These are phyloP conservation scores for Trichoderma sp. DNA, from an alignment of 2,329 filamentous ascomycete species.

Conservation along the genomic window DNA sequence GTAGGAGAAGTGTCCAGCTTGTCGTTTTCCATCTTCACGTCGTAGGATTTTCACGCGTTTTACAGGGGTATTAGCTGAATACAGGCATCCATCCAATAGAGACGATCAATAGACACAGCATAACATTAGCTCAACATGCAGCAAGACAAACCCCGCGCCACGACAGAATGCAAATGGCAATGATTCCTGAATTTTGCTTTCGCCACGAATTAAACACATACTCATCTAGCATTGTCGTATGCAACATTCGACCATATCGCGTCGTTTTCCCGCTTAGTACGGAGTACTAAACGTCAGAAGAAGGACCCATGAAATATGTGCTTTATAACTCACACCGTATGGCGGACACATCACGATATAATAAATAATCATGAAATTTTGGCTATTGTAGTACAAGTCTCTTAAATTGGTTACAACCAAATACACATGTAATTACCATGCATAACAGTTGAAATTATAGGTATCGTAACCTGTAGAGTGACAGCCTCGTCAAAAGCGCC, in stretches of 20 bases:
- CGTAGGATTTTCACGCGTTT: neutral
- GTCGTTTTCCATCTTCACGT: neutral
- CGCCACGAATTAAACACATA: neutral
- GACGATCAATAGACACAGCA: neutral
- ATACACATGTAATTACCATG: too few relatives aligned
- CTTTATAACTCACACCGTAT: neutral
- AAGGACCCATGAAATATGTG: neutral
- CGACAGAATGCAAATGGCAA: neutral
- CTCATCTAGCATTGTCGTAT: neutral
- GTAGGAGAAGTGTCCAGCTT: neutral
- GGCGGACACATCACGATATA: neutral
- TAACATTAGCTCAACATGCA: neutral
- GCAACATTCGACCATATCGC: neutral
- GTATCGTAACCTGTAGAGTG: too few relatives aligned
- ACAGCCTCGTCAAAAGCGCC: neutral
- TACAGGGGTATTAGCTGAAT: neutral
- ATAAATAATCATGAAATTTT: neutral
- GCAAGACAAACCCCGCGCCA: neutral
- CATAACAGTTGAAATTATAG: too few relatives aligned
- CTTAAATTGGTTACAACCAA: too few relatives aligned
- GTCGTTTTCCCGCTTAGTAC: neutral
- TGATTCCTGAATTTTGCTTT: neutral
- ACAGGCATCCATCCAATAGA: neutral
- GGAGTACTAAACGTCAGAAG: neutral
- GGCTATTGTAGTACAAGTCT: neutral